A percentile compares a stretch with the other conserved stretches of the same genome.
These are phyloP conservation scores for Sistotremastrum niveocremeum DNA, from an alignment of 768 basidiomycete species.

Conservation along the genomic window DNA sequence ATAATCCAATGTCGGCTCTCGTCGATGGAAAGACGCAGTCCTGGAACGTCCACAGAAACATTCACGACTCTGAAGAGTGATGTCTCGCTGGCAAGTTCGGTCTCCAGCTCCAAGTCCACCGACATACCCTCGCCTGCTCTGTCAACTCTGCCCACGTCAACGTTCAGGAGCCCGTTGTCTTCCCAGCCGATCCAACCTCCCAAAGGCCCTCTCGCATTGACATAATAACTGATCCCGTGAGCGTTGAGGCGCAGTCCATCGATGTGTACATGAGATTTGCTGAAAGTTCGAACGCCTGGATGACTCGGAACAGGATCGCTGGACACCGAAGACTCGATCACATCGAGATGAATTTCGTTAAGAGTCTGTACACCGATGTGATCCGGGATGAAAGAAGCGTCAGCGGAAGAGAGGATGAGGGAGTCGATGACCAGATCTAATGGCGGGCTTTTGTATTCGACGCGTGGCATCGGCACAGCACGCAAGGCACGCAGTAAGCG, in stretches of 20 bases:
- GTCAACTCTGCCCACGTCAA: constrained; percentile 3
- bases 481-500: constrained; percentile 10
- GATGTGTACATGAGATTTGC: constrained; percentile 6
- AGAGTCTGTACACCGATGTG: constrained; percentile 10
- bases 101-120: constrained; percentile 8
- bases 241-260: constrained; percentile 15
- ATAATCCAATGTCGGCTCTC: constrained; percentile 16
- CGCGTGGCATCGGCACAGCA: constrained; percentile 15
- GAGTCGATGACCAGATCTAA: constrained; percentile 15
- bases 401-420: constrained; percentile 7
- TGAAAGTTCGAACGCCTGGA: not conserved
- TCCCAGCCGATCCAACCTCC: constrained; percentile 10
- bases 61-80: constrained; percentile 11
- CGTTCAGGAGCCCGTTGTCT: constrained; percentile 15
- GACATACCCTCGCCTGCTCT: constrained; percentile 3
- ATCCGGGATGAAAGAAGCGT: constrained; percentile 14
- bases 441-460: constrained; percentile 9
- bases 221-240: constrained; percentile 13
- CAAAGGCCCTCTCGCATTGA: constrained; percentile 10
- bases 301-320: not conserved
- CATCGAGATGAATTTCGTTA: constrained; percentile 13
- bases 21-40: constrained; percentile 10
- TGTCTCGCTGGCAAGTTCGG: constrained; percentile 5
- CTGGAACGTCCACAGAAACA: constrained; percentile 12
- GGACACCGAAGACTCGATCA: not conserved